phyloP scores from a whole-genome alignment of 2,329 filamentous ascomycete species.

The Ophioceras dolichostomum region DNA sequence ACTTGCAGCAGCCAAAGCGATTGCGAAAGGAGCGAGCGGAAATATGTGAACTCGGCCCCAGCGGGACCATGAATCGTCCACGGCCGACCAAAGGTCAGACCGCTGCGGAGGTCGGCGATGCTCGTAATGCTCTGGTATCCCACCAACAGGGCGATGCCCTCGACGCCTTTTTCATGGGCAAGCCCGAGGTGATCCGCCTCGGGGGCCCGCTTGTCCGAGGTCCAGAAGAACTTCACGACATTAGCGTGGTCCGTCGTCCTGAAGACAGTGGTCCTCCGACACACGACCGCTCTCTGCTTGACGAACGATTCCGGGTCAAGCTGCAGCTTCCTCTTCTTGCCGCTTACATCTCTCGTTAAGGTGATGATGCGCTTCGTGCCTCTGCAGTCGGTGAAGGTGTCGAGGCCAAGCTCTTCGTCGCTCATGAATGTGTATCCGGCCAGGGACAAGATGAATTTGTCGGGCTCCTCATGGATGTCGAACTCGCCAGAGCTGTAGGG shows the following conservation, averaged over 20 bases:
- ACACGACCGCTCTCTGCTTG: constrained; percentile 8
- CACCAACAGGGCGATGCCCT: neutral
- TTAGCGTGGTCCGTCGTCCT: constrained; percentile 8
- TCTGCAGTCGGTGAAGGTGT: neutral
- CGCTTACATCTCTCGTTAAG: neutral
- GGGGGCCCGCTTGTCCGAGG: constrained; percentile 13
- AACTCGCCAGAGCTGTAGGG: neutral
- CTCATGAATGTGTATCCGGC: neutral
- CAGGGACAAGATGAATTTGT: neutral
- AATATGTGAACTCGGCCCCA: no score
- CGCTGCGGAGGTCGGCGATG: neutral
- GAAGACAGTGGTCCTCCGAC: constrained; percentile 13
- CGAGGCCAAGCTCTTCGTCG: neutral
- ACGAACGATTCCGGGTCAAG: neutral
- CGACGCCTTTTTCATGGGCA: constrained; percentile 5
- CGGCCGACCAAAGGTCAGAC: neutral
- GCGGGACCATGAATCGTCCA: no score
- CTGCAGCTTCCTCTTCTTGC: neutral
- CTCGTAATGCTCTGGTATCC: neutral
- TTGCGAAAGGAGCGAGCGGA: no score
- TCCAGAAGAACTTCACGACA: constrained; percentile 20
- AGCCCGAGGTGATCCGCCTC: constrained; percentile 14
- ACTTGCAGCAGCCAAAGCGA: no score
- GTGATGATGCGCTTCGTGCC: neutral
- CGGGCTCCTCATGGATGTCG: constrained; percentile 7